phyloP scores from a whole-genome alignment of 768 basidiomycete species.

The Vishniacozyma victoriae region DNA sequence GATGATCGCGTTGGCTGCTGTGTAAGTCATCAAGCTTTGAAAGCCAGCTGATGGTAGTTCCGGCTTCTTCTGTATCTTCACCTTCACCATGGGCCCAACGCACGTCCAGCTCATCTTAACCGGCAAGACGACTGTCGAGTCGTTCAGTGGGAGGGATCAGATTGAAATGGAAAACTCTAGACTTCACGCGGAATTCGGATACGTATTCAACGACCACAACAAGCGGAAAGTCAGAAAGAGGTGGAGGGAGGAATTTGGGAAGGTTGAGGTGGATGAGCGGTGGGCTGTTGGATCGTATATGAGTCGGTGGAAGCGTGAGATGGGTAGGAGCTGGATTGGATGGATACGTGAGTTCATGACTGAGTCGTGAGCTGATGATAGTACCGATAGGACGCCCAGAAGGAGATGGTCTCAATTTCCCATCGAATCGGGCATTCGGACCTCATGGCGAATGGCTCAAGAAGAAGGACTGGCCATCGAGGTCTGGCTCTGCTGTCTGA shows the following conservation, averaged over 20 bases:
- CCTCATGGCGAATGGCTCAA: conserved; percentile 44
- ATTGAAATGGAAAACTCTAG: conserved; percentile 59
- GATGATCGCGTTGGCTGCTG: conserved; percentile 62
- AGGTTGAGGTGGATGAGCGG: conserved; percentile 64
- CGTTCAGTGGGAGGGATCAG: conserved; percentile 57
- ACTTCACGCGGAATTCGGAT: conserved; percentile 55
- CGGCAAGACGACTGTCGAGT: conserved; percentile 76
- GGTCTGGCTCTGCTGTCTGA: too few relatives aligned
- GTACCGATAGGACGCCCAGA: conserved; percentile 41
- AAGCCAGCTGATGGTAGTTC: conserved; percentile 51
- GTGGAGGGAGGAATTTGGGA: conserved; percentile 81
- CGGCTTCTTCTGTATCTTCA: conserved; percentile 69
- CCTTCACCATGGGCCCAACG: conserved; percentile 53
- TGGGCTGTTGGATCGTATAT: conserved; percentile 71
- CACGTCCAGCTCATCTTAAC: conserved; percentile 60
- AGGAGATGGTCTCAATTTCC: conserved; percentile 43
- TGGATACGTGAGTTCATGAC: conserved; percentile 66
- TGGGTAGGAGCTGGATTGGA: conserved; percentile 63
- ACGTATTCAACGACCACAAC: conserved; percentile 51
- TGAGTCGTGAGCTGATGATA: conserved; percentile 10
- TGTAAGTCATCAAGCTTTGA: conserved; percentile 54
- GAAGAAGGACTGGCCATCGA: conserved; percentile 42
- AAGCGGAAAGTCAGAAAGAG: conserved; percentile 41
- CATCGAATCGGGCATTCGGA: conserved; percentile 41
- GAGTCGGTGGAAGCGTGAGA: conserved; percentile 70